Percentiles rank a stretch among this genome's conserved stretches.
phyloP scores from a whole-genome alignment of 345 rosid genomes.

The Salix purpurea region DNA sequence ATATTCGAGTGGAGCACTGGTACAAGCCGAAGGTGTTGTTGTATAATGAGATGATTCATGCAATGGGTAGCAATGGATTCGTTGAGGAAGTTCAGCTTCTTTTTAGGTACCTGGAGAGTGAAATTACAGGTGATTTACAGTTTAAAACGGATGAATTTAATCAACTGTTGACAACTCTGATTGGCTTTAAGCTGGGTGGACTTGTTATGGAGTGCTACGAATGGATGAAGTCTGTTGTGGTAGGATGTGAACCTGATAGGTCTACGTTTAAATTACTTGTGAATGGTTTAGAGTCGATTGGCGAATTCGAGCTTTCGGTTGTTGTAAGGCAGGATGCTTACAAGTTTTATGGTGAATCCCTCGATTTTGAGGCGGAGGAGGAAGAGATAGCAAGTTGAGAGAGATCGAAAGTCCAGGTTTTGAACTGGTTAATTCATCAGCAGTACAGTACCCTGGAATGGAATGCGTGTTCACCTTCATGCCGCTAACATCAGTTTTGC shows the following conservation, averaged over 20 bases:
- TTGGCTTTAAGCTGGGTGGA: constrained; percentile 37
- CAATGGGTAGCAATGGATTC: constrained; percentile 48
- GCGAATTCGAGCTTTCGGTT: constrained; percentile 38
- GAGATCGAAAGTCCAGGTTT: neutral
- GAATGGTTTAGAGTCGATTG: constrained; percentile 51
- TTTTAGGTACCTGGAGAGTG: constrained; percentile 39
- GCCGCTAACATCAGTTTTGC: neutral
- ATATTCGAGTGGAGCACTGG: constrained; percentile 66
- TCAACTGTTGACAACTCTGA: constrained; percentile 42
- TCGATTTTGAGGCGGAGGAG: constrained; percentile 42
- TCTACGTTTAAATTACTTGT: constrained; percentile 49
- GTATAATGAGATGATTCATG: constrained; percentile 54
- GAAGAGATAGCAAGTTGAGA: constrained; percentile 15
- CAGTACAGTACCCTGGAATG: neutral
- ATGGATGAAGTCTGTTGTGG: constrained; percentile 40
- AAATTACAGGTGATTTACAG: constrained; percentile 29
- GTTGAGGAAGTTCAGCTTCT: constrained; percentile 41
- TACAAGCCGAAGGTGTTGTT: constrained; percentile 57
- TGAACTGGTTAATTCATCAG: neutral
- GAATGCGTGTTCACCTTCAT: neutral
- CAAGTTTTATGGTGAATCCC: constrained; percentile 50
- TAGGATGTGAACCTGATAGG: constrained; percentile 67
- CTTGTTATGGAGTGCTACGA: constrained; percentile 55
- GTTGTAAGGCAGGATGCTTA: constrained; percentile 55
- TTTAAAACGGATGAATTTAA: constrained; percentile 53